Conservation (phyloP, 768 basidiomycete genomes). For the Mycena maculata region DNA sequence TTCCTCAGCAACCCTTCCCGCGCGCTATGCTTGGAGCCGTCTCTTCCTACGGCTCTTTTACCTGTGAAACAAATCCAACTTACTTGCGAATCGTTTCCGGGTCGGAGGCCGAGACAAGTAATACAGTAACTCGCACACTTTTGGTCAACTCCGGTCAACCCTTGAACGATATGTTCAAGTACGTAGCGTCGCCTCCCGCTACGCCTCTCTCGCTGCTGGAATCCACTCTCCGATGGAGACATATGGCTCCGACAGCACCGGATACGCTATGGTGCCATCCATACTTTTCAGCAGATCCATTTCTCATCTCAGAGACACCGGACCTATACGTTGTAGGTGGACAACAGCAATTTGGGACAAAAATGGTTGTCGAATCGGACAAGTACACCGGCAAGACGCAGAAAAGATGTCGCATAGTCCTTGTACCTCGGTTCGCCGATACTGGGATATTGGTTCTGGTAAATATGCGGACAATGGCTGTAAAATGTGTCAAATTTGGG, state of each 20-base stretch:
- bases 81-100: slow-evolving; percentile 77
- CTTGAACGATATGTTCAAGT: slow-evolving; percentile 95
- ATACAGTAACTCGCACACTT: slow-evolving; percentile 63
- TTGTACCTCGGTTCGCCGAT: slow-evolving; percentile 84
- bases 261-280: slow-evolving; percentile 99
- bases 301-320: slow-evolving; percentile 87
- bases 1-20: slow-evolving; percentile 95
- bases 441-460: slow-evolving; percentile 84
- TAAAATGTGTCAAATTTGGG: slow-evolving; percentile 70
- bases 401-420: slow-evolving; percentile 74
- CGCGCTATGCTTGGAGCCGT: slow-evolving; percentile 87
- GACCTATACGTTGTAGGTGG: slow-evolving; percentile 94
- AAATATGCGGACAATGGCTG: slow-evolving; percentile 80
- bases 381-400: slow-evolving; percentile 46
- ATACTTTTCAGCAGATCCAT: slow-evolving; percentile 88
- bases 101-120: slow-evolving; percentile 43
- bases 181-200: slow-evolving; percentile 77
- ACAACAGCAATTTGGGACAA: slow-evolving; percentile 85
- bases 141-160: slow-evolving; percentile 94
- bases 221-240: slow-evolving; percentile 90
- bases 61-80: slow-evolving; percentile 89
- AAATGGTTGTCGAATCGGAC: slow-evolving; percentile 58
- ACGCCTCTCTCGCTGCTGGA: slow-evolving; percentile 82
- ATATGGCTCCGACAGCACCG: slow-evolving; percentile 98
- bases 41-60: slow-evolving; percentile 70